phyloP scores from a whole-genome alignment of 176 grass and related monocot genomes.

The Stipa capillata region DNA sequence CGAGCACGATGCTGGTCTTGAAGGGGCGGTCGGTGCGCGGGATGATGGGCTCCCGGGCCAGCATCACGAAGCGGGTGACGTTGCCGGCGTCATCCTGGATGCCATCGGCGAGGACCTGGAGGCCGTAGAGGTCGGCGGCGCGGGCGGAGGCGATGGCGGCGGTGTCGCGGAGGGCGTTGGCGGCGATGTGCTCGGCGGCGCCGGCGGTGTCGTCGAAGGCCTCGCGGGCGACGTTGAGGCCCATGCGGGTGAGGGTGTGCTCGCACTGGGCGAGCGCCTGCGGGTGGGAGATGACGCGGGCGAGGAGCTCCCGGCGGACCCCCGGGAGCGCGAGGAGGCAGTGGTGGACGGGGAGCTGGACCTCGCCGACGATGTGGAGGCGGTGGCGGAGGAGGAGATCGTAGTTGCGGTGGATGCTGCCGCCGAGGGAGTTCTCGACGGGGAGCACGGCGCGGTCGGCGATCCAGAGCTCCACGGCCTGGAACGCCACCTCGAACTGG shows the following conservation, averaged over 20 bases:
- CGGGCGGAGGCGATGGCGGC: constrained; percentile 61
- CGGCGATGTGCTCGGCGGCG: constrained; percentile 58
- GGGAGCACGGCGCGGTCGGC: constrained; percentile 68
- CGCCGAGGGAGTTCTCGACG: constrained; percentile 79
- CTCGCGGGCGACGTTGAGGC: constrained; percentile 68
- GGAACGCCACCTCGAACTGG: constrained; percentile 76
- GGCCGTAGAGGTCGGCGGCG: constrained; percentile 62
- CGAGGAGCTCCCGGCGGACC: constrained; percentile 52
- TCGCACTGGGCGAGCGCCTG: constrained; percentile 78
- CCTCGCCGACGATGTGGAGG: constrained; percentile 80
- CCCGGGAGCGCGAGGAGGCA: constrained; percentile 67
- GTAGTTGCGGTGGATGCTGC: constrained; percentile 79
- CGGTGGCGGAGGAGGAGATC: constrained; percentile 76
- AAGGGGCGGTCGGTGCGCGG: constrained; percentile 61
- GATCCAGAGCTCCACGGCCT: constrained; percentile 73
- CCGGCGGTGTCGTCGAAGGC: constrained; percentile 65
- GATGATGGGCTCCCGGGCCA: constrained; percentile 69
- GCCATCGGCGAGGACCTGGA: constrained; percentile 55
- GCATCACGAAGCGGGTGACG: constrained; percentile 66
- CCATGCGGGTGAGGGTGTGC: constrained; percentile 61
- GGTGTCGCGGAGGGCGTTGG: constrained; percentile 34
- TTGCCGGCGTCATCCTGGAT: constrained; percentile 63
- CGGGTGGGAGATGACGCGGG: constrained; percentile 70
- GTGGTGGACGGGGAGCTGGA: too few species aligned
- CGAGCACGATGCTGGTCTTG: constrained; percentile 88